Conservation (phyloP, 257 asterid species). For the Linaria vulgaris region DNA sequence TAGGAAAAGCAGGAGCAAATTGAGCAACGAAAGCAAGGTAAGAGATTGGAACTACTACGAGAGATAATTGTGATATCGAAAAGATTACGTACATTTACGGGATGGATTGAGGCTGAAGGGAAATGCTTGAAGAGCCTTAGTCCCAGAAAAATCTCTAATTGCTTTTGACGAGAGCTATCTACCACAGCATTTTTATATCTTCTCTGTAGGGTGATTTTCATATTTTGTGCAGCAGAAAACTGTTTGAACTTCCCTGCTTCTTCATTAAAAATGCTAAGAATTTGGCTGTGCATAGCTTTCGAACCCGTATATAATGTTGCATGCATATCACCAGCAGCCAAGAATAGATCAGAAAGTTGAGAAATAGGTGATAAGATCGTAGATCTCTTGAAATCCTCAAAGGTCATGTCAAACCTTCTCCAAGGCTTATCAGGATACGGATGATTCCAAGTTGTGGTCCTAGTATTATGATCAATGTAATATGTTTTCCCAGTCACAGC, state of each 20-base stretch:
- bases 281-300: constrained; percentile 99
- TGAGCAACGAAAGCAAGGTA: constrained; percentile 21
- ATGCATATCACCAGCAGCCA: constrained; percentile 92
- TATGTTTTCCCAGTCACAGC: constrained; percentile 93
- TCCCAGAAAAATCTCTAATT: constrained; percentile 91
- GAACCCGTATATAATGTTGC: constrained; percentile 96
- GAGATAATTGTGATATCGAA: constrained; percentile 24
- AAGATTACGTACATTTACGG: constrained; percentile 69
- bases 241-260: constrained; percentile 95
- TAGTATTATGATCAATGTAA: constrained; percentile 94
- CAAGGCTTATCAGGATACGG: constrained; percentile 99
- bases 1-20: constrained; percentile 14
- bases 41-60: constrained; percentile 14
- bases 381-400: constrained; percentile 95
- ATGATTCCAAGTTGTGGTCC: constrained; percentile 97
- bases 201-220: constrained; percentile 94
- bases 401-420: constrained; percentile 97
- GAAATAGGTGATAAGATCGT: constrained; percentile 87
- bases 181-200: constrained; percentile 93
- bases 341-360: constrained; percentile 82
- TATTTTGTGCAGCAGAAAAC: constrained; percentile 97
- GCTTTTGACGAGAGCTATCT: constrained; percentile 99
- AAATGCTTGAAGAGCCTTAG: constrained; percentile 88
- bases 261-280: constrained; percentile 92
- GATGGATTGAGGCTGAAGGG: constrained; percentile 71